Percentiles rank a stretch among this genome's conserved stretches.
Evolutionary conservation across 139 green algal species (phyloP).

Genomic region (Diplosphaera chodatii): DNA sequence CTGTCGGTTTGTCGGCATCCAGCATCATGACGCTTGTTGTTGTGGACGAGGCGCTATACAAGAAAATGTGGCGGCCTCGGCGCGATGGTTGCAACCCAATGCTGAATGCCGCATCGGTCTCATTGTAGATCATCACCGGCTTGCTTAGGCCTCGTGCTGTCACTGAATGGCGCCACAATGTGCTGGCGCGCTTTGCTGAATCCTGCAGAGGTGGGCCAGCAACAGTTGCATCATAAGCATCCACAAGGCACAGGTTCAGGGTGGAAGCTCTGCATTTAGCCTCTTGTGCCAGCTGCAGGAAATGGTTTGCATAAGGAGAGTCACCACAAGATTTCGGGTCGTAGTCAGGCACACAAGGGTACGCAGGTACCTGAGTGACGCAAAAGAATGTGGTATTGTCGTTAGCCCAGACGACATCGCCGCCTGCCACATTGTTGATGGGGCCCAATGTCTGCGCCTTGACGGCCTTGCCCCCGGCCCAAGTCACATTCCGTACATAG

Average conservation of each 20-base stretch:
- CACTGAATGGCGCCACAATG: background rate
- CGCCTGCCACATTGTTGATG: background rate
- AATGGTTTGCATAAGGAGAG: no score
- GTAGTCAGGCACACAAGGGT: no score
- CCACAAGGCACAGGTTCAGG: no score
- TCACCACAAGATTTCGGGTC: no score
- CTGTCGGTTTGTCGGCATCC: background rate
- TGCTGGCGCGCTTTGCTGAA: constrained; percentile 1
- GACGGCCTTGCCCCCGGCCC: background rate
- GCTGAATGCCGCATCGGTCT: background rate
- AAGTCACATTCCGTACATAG: background rate
- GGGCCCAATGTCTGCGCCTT: background rate
- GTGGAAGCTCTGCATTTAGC: no score
- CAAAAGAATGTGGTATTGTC: constrained; percentile 54
- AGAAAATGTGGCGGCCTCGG: background rate
- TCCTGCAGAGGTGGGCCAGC: constrained; percentile 52
- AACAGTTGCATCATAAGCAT: constrained; percentile 48
- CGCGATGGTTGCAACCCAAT: background rate
- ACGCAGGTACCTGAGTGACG: constrained; percentile 10
- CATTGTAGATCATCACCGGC: constrained; percentile 6
- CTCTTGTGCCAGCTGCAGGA: no score
- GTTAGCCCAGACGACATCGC: constrained; percentile 57
- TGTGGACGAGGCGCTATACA: background rate
- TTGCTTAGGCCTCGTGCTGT: background rate
- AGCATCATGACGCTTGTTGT: background rate